phyloP scores from a whole-genome alignment of 805 yeast genomes.

The Komagataella pastoris region DNA sequence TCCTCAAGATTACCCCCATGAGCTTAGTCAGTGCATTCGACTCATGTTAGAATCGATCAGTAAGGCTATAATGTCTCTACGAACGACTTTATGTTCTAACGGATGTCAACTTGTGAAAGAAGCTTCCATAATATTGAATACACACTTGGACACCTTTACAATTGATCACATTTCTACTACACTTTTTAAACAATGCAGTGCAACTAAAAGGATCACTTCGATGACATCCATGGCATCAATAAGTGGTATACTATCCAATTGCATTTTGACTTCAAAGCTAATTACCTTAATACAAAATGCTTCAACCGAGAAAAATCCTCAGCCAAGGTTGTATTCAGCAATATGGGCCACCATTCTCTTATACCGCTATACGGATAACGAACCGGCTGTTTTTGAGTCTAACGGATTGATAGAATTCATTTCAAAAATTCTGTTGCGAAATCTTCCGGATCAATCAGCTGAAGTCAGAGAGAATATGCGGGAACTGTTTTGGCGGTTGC shows the following conservation, averaged over 20 bases:
- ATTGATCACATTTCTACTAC: slow-evolving; percentile 35
- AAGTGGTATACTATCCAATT: slow-evolving; percentile 39
- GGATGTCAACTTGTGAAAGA: slow-evolving; percentile 75
- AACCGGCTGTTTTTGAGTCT: slow-evolving; percentile 13
- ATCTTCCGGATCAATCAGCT: slow-evolving; percentile 71
- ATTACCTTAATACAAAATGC: slow-evolving; percentile 36
- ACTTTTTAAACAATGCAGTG: slow-evolving; percentile 38
- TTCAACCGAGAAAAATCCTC: slow-evolving; percentile 55
- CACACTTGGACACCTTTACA: slow-evolving; percentile 26
- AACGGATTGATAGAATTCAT: slow-evolving; percentile 25
- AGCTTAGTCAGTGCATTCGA: slow-evolving; percentile 18
- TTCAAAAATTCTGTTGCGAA: slow-evolving; percentile 38
- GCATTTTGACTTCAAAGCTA: slow-evolving; percentile 38
- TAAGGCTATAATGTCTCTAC: slow-evolving; percentile 56
- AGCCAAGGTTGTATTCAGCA: slow-evolving; percentile 58
- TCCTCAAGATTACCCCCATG: slow-evolving; percentile 19
- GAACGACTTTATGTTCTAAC: slow-evolving; percentile 72
- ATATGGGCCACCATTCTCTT: slow-evolving; percentile 56
- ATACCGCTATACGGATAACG: slow-evolving; percentile 30
- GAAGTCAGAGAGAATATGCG: slow-evolving; percentile 68
- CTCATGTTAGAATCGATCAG: slow-evolving; percentile 43
- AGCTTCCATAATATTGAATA: slow-evolving; percentile 26
- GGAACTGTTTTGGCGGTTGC: slow-evolving; percentile 59
- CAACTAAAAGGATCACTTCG: slow-evolving; percentile 53
- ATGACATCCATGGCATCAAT: slow-evolving; percentile 41